Percentiles rank a stretch among this genome's conserved stretches.
Conservation (phyloP, 306 rosid genomes). For the Oxytropis ochrocephala region DNA sequence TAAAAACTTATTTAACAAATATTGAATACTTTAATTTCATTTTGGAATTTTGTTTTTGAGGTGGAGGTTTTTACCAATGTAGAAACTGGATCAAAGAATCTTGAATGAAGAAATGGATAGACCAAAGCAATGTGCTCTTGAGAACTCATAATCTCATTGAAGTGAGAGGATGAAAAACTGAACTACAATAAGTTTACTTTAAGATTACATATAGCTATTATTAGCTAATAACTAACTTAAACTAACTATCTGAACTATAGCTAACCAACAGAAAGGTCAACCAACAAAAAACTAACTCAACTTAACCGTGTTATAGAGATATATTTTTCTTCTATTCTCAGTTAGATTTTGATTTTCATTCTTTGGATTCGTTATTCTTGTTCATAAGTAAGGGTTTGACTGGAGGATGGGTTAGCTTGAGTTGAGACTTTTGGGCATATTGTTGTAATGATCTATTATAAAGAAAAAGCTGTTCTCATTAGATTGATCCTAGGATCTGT, state of each 20-base stretch:
- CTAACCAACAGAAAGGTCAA: not conserved
- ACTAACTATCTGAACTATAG: too few species aligned
- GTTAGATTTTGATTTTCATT: not conserved
- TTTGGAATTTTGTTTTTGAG: too few species aligned
- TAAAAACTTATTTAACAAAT: too few species aligned
- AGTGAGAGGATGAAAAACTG: not conserved
- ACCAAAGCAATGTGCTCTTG: not conserved
- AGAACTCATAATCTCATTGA: not conserved
- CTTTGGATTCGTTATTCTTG: not conserved
- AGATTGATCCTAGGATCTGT: slow-evolving; percentile 2
- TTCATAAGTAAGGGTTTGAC: not conserved
- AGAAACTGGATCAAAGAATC: not conserved
- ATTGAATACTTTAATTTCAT: too few species aligned
- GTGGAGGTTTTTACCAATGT: not conserved
- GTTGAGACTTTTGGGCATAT: not conserved
- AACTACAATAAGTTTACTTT: not conserved
- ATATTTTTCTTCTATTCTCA: not conserved
- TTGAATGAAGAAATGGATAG: not conserved
- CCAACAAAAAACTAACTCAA: not conserved
- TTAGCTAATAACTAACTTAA: too few species aligned
- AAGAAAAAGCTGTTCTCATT: not conserved
- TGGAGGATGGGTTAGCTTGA: not conserved
- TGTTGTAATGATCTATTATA: not conserved
- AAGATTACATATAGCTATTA: not conserved
- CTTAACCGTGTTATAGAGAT: not conserved